Evolutionary conservation across 2,329 filamentous ascomycete genomes (phyloP).

Genomic region (Graphilbum sp.): DNA sequence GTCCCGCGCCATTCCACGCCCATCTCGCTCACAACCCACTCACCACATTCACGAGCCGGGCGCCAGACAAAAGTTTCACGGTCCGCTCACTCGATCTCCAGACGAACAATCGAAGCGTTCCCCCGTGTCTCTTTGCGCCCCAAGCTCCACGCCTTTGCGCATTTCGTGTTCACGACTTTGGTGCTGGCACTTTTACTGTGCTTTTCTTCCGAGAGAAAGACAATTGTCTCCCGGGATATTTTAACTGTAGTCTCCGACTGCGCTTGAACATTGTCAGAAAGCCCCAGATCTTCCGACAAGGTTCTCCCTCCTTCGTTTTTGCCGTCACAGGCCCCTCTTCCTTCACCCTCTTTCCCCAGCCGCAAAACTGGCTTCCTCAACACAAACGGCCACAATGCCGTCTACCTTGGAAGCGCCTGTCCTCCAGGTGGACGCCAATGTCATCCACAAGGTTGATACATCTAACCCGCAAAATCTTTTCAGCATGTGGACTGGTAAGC

Average conservation of each 20-base stretch:
- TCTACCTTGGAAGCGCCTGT: slow-evolving; percentile 70
- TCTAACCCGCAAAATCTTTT: slow-evolving; percentile 84
- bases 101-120: no score
- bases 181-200: not conserved
- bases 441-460: slow-evolving; percentile 91
- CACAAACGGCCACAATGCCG: slow-evolving; percentile 47
- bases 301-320: no score
- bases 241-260: not conserved
- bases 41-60: no score
- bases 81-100: no score
- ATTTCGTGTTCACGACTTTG: not conserved
- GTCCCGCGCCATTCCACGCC: no score
- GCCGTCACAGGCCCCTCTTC: slow-evolving; percentile 1
- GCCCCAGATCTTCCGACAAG: not conserved
- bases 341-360: no score
- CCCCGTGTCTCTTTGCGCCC: no score
- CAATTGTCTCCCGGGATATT: not conserved
- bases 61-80: no score
- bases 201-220: not conserved
- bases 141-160: not conserved
- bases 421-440: slow-evolving; percentile 76
- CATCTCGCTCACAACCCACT: no score
- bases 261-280: no score
- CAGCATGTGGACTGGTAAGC: slow-evolving; percentile 92
- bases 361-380: not conserved